Conservation (phyloP, 208 protist species). For the Phytomonas serpens region DNA sequence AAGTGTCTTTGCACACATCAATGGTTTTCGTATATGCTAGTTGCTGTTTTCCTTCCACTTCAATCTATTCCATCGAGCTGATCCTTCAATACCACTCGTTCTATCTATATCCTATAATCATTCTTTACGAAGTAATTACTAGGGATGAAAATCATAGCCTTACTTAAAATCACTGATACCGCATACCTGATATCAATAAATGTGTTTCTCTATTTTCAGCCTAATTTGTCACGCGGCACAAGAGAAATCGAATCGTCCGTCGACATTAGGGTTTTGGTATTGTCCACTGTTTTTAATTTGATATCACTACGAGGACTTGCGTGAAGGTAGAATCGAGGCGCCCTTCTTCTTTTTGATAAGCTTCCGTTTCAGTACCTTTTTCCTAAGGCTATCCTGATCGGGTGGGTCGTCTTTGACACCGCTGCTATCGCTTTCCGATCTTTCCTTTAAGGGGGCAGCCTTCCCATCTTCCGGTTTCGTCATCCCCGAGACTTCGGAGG, state of each 20-base stretch:
- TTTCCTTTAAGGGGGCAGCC: background rate
- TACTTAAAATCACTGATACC: background rate
- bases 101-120: background rate
- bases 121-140: background rate
- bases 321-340: background rate
- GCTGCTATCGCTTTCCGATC: background rate
- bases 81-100: background rate
- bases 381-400: constrained; percentile 8
- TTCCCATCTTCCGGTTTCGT: background rate
- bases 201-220: background rate
- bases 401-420: background rate
- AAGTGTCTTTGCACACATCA: background rate
- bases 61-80: background rate
- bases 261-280: background rate
- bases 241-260: background rate
- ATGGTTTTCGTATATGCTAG: background rate
- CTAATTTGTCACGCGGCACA: background rate
- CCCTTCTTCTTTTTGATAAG: constrained; percentile 13
- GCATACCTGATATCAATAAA: background rate
- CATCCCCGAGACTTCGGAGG: background rate
- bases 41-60: background rate
- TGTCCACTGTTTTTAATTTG: background rate
- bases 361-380: constrained; percentile 16
- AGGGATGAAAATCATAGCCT: background rate
- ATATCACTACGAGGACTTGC: background rate